phyloP scores from a whole-genome alignment of 768 basidiomycete species.

The Serendipita indica region DNA sequence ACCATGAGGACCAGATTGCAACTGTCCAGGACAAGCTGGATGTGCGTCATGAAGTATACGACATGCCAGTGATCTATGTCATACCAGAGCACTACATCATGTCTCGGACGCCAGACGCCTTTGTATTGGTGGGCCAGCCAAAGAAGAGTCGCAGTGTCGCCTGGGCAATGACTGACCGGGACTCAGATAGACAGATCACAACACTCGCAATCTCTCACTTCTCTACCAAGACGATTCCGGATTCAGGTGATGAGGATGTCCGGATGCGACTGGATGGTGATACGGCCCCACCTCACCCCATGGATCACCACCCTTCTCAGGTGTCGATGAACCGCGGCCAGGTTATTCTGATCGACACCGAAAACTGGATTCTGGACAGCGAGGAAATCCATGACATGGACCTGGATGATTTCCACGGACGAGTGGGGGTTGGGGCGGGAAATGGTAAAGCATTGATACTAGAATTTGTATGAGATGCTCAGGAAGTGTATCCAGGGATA shows the following conservation, averaged over 20 bases:
- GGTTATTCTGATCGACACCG: neutral
- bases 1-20: neutral
- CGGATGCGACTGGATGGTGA: neutral
- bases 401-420: slow-evolving; percentile 4
- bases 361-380: neutral
- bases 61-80: neutral
- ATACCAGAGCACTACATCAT: neutral
- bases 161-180: neutral
- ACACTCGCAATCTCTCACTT: neutral
- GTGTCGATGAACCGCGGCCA: neutral
- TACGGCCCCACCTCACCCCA: neutral
- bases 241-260: neutral
- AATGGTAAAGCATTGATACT: slow-evolving; percentile 6
- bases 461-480: slow-evolving; percentile 7
- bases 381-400: neutral
- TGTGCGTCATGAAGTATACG: too few relatives aligned
- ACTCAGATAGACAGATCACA: neutral
- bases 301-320: neutral
- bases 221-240: neutral
- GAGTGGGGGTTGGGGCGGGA: neutral
- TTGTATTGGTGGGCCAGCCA: neutral
- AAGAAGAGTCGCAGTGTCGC: neutral
- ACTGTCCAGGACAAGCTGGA: neutral
- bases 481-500: too few relatives aligned
- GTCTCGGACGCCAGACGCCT: neutral